Conservation (phyloP, 805 yeast genomes). For the Jamesozyma piceae region DNA sequence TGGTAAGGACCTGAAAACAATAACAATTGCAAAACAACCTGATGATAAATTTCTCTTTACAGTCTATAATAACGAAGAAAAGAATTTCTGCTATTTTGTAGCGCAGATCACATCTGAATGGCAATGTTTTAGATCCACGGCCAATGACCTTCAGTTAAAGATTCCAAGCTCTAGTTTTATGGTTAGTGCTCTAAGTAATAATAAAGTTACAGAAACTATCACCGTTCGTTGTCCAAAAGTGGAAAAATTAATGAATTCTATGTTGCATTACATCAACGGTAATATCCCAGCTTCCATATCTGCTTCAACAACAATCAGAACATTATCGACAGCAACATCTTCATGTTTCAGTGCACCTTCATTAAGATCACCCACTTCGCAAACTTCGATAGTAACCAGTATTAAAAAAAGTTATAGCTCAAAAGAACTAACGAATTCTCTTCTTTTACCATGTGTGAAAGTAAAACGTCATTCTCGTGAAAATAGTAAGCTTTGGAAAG, state of each 20-base stretch:
- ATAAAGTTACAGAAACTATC: slow-evolving; percentile 8
- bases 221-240: slow-evolving; percentile 18
- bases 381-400: slow-evolving; percentile 3
- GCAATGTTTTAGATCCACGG: slow-evolving; percentile 22
- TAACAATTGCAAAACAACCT: slow-evolving; percentile 6
- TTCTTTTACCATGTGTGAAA: slow-evolving; percentile 18
- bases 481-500: slow-evolving; percentile 17
- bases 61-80: slow-evolving; percentile 7
- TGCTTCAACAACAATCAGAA: slow-evolving; percentile 19
- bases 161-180: slow-evolving; percentile 13
- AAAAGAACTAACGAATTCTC: neutral
- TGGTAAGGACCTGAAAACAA: slow-evolving; percentile 4
- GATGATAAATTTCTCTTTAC: slow-evolving; percentile 9
- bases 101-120: slow-evolving; percentile 14
- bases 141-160: slow-evolving; percentile 25
- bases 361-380: slow-evolving; percentile 9
- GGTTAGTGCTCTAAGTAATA: slow-evolving; percentile 6
- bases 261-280: slow-evolving; percentile 18
- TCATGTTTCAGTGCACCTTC: slow-evolving; percentile 12
- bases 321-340: slow-evolving; percentile 21
- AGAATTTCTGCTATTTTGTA: slow-evolving; percentile 9
- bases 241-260: slow-evolving; percentile 14
- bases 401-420: neutral
- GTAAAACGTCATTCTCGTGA: slow-evolving; percentile 16
- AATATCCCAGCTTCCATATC: slow-evolving; percentile 11